Conservation (phyloP, 495 filamentous ascomycete genomes). For the Parachaetomium inaequale region DNA sequence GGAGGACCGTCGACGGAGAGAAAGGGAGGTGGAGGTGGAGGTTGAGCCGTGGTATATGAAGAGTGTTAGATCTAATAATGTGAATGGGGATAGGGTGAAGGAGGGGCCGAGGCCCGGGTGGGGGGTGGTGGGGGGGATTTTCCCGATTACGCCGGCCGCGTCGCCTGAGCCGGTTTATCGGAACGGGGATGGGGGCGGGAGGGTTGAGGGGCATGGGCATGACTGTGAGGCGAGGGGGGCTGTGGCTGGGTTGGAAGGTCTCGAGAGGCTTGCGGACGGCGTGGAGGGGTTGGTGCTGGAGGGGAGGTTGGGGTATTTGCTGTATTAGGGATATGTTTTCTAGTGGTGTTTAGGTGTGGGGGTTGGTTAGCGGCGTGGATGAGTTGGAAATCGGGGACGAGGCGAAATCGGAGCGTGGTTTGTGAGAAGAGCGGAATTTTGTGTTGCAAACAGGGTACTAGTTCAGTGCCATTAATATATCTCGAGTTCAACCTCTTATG, state of each 20-base stretch:
- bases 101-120: not conserved
- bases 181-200: not conserved
- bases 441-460: too few relatives aligned
- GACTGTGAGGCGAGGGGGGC: constrained; percentile 21
- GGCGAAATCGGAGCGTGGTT: too few relatives aligned
- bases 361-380: not conserved
- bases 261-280: constrained; percentile 19
- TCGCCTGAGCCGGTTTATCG: constrained; percentile 25
- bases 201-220: constrained; percentile 9
- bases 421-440: too few relatives aligned
- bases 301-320: constrained; percentile 26
- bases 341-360: not conserved
- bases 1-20: not conserved
- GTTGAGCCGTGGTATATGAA: constrained; percentile 1
- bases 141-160: constrained; percentile 25
- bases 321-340: constrained; percentile 7
- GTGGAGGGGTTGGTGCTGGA: constrained; percentile 29
- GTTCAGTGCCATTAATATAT: too few relatives aligned
- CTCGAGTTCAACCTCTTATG: too few relatives aligned
- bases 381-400: not conserved
- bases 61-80: not conserved
- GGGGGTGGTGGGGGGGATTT: constrained; percentile 2
- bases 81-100: not conserved
- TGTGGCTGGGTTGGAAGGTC: constrained; percentile 15
- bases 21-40: not conserved